These are phyloP conservation scores for Cenococcum geophilum DNA, from an alignment of 495 filamentous ascomycete genomes.

Conservation along the genomic window DNA sequence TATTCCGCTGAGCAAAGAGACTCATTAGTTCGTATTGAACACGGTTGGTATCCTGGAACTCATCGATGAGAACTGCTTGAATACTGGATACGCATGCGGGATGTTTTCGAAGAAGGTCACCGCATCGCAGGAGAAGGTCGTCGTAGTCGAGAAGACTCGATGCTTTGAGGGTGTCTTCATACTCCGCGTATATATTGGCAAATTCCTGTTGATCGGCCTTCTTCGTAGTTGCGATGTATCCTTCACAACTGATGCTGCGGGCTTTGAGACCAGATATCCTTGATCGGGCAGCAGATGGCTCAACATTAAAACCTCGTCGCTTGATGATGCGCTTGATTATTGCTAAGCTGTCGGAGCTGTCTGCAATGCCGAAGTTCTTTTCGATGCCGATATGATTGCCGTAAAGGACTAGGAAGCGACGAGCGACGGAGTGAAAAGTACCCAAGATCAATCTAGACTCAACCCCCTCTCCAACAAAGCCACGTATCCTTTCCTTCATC, in stretches of 20 bases:
- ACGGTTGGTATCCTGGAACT: constrained; percentile 96
- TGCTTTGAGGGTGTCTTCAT: constrained; percentile 63
- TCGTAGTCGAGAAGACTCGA: constrained; percentile 94
- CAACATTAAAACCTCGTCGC: constrained; percentile 50
- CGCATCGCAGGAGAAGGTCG: constrained; percentile 80
- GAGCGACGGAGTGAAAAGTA: constrained; percentile 92
- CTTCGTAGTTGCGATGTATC: constrained; percentile 44
- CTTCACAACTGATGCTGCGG: constrained; percentile 50
- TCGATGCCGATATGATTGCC: constrained; percentile 76
- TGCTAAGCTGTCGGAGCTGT: constrained; percentile 69
- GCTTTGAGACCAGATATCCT: constrained; percentile 87
- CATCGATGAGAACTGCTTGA: constrained; percentile 88
- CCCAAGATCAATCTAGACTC: constrained; percentile 79
- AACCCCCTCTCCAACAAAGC: constrained; percentile 67
- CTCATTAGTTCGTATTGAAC: constrained; percentile 96
- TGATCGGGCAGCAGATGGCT: constrained; percentile 59
- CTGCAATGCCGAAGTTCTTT: constrained; percentile 89
- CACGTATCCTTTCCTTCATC: constrained; percentile 84
- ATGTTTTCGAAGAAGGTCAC: constrained; percentile 66
- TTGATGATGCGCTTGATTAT: constrained; percentile 81
- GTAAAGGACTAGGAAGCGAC: constrained; percentile 78
- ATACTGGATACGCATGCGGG: constrained; percentile 88
- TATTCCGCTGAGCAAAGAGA: constrained; percentile 65
- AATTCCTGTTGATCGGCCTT: constrained; percentile 65
- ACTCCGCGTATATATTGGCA: constrained; percentile 66